Evolutionary conservation across 345 rosid species (phyloP).

Genomic region (Eucalyptus decipiens): DNA sequence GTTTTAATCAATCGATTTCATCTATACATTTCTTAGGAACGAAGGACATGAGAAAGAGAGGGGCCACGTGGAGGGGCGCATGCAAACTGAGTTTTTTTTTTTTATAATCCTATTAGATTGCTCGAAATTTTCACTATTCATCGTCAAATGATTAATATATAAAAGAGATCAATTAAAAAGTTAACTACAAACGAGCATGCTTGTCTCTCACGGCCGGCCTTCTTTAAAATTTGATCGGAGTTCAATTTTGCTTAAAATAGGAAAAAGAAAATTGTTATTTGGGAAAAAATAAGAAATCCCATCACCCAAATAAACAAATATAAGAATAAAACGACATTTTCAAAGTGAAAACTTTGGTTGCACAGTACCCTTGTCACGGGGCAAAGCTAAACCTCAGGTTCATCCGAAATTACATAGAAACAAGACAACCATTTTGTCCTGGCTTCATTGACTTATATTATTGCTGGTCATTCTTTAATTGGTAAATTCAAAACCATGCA

Average conservation of each 20-base stretch:
- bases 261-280: not conserved
- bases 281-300: not conserved
- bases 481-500: not conserved
- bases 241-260: not conserved
- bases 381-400: not conserved
- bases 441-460: not conserved
- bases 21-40: not conserved
- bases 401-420: not conserved
- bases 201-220: not conserved
- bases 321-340: not conserved
- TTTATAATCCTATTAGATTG: not conserved
- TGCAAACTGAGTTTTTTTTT: not conserved
- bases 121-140: not conserved
- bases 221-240: not conserved
- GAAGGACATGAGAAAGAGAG: not conserved
- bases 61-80: not conserved
- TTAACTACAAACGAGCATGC: rapidly evolving
- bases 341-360: not conserved
- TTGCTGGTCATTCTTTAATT: not conserved
- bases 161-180: not conserved
- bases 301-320: not conserved
- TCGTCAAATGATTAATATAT: not conserved
- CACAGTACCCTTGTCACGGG: not conserved
- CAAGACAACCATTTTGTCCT: not conserved
- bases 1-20: not conserved